Evolutionary conservation across 345 rosid genomes (phyloP).

Genomic region (Salix udensis): DNA sequence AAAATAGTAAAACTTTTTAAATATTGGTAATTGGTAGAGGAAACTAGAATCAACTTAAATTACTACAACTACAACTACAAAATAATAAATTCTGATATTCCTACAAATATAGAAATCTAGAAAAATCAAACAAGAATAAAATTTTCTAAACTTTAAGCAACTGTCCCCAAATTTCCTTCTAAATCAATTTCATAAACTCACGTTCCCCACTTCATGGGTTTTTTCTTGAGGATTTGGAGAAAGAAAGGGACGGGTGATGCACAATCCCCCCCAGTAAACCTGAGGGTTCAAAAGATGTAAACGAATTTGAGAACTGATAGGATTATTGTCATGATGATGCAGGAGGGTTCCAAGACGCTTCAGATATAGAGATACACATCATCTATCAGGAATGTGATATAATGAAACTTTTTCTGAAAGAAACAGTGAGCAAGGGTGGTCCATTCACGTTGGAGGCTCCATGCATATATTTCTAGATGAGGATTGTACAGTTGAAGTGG

Average conservation of each 20-base stretch:
- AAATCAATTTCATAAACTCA: background rate
- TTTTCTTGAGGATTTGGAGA: background rate
- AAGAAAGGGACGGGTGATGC: background rate
- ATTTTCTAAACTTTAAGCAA: background rate
- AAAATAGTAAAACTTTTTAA: background rate
- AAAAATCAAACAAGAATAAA: background rate
- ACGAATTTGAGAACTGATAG: background rate
- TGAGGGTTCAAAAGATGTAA: background rate
- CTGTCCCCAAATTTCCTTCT: no score
- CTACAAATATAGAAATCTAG: background rate
- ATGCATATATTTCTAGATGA: slow-evolving; percentile 1
- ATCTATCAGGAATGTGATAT: slow-evolving; percentile 1
- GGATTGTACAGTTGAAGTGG: slow-evolving; percentile 10
- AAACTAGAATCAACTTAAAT: background rate
- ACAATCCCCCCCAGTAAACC: background rate
- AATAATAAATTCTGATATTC: background rate
- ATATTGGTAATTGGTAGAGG: background rate
- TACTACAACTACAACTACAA: background rate
- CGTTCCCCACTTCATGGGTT: background rate
- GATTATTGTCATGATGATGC: background rate
- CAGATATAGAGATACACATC: slow-evolving; percentile 16
- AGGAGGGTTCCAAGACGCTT: slow-evolving; percentile 38
- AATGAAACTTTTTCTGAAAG: background rate
- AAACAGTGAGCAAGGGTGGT: slow-evolving; percentile 1
- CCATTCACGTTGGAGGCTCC: slow-evolving; percentile 14